These are phyloP conservation scores for Porphyrellus sp. DNA, from an alignment of 1,284 basidiomycete genomes.

Conservation along the genomic window DNA sequence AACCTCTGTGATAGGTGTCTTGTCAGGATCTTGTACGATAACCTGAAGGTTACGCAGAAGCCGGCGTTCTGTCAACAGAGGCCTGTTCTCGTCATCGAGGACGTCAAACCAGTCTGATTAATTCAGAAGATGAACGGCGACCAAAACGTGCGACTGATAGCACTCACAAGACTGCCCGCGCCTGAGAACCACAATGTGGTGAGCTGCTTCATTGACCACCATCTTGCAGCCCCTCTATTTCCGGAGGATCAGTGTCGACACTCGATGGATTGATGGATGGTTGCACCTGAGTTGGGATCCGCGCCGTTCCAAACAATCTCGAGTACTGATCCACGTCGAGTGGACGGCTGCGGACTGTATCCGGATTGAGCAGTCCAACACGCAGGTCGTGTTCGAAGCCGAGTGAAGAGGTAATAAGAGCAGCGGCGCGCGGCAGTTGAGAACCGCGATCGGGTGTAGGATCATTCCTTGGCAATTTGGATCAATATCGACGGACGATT, in stretches of 20 bases:
- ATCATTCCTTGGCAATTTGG: conserved; percentile 65
- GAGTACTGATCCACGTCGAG: conserved; percentile 96
- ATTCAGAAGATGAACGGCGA: conserved; percentile 5
- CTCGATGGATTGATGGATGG: background rate
- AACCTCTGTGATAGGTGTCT: conserved; percentile 71
- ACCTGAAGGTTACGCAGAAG: conserved; percentile 87
- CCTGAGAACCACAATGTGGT: conserved; percentile 86
- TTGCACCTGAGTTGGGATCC: conserved; percentile 87
- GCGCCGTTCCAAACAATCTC: conserved; percentile 87
- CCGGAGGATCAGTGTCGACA: conserved; percentile 1
- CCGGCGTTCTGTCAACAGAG: conserved; percentile 86
- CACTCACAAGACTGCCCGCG: conserved; percentile 89
- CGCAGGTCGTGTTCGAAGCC: conserved; percentile 95
- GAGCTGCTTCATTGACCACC: conserved; percentile 69
- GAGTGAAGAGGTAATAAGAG: conserved; percentile 85
- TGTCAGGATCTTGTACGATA: conserved; percentile 87
- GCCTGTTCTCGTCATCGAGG: conserved; percentile 82
- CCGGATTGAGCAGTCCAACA: conserved; percentile 78
- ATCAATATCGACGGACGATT: background rate
- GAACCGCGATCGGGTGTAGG: conserved; percentile 85
- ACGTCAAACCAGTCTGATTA: conserved; percentile 88
- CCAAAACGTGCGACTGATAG: background rate
- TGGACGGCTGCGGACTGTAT: conserved; percentile 72
- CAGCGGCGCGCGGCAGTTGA: conserved; percentile 88
- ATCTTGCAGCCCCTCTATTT: conserved; percentile 83